phyloP scores from a whole-genome alignment of 352 stramenopile species.

The Phytophthora citrophthora region DNA sequence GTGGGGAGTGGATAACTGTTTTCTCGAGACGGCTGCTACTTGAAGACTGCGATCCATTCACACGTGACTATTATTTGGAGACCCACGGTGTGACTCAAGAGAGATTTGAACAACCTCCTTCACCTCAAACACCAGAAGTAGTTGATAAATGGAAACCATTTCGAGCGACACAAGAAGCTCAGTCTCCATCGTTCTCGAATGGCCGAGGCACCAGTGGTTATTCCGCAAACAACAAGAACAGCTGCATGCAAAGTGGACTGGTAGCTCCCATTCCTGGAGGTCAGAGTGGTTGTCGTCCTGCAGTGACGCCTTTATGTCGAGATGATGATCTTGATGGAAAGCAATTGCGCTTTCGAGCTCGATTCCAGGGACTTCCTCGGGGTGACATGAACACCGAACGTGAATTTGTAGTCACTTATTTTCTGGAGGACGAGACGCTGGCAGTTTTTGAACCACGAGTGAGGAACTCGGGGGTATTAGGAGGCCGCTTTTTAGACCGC shows the following conservation, averaged over 20 bases:
- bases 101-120: slow-evolving; percentile 31
- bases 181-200: slow-evolving; percentile 16
- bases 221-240: slow-evolving; percentile 39
- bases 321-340: slow-evolving; percentile 64
- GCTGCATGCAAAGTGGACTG: slow-evolving; percentile 35
- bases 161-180: slow-evolving; percentile 22
- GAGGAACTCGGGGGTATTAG: slow-evolving; percentile 68
- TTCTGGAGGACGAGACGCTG: slow-evolving; percentile 81
- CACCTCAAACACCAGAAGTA: neutral
- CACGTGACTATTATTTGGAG: slow-evolving; percentile 89
- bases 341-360: slow-evolving; percentile 76
- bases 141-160: slow-evolving; percentile 70
- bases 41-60: slow-evolving; percentile 92
- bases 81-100: slow-evolving; percentile 86
- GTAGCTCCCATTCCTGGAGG: slow-evolving; percentile 33
- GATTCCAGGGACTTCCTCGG: slow-evolving; percentile 48
- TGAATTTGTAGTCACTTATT: slow-evolving; percentile 83
- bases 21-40: slow-evolving; percentile 90
- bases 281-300: slow-evolving; percentile 5
- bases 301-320: slow-evolving; percentile 33
- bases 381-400: slow-evolving; percentile 54
- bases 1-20: slow-evolving; percentile 83
- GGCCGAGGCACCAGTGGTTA: slow-evolving; percentile 32
- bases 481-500: slow-evolving; percentile 80
- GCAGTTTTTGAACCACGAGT: slow-evolving; percentile 75